These are phyloP conservation scores for Neonectria hederae DNA, from an alignment of 2,329 filamentous ascomycete genomes.

Conservation along the genomic window DNA sequence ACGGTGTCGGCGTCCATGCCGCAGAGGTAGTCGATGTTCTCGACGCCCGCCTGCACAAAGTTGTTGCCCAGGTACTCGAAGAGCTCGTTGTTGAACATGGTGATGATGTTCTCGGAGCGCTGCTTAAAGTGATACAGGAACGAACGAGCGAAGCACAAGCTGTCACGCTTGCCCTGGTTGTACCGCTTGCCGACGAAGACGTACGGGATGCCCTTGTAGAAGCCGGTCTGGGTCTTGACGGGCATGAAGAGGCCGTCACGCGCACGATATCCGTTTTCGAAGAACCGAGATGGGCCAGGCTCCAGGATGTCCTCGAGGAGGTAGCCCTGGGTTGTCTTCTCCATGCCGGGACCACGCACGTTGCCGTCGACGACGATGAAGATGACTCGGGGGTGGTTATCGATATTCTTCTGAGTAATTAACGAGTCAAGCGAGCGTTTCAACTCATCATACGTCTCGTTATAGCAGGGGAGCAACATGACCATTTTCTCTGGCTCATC, in stretches of 20 bases:
- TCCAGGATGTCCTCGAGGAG: conserved; percentile 58
- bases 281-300: conserved; percentile 44
- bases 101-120: conserved; percentile 52
- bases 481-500: conserved; percentile 56
- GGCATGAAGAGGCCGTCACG: conserved; percentile 59
- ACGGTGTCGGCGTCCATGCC: conserved; percentile 61
- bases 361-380: conserved; percentile 61
- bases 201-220: conserved; percentile 57
- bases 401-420: conserved; percentile 54
- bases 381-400: conserved; percentile 53
- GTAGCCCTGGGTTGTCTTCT: conserved; percentile 58
- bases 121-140: conserved; percentile 59
- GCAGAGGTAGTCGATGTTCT: conserved; percentile 53
- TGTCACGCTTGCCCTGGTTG: conserved; percentile 61
- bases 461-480: conserved; percentile 59
- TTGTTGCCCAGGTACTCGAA: conserved; percentile 53
- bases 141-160: conserved; percentile 59
- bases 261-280: conserved; percentile 56
- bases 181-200: conserved; percentile 59
- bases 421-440: conserved; percentile 57
- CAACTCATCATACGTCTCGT: conserved; percentile 57
- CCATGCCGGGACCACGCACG: conserved; percentile 57
- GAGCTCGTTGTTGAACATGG: conserved; percentile 57
- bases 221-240: conserved; percentile 54
- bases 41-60: conserved; percentile 50